Conservation (phyloP, 2,329 filamentous ascomycete species). For the Parafenestella ontariensis region DNA sequence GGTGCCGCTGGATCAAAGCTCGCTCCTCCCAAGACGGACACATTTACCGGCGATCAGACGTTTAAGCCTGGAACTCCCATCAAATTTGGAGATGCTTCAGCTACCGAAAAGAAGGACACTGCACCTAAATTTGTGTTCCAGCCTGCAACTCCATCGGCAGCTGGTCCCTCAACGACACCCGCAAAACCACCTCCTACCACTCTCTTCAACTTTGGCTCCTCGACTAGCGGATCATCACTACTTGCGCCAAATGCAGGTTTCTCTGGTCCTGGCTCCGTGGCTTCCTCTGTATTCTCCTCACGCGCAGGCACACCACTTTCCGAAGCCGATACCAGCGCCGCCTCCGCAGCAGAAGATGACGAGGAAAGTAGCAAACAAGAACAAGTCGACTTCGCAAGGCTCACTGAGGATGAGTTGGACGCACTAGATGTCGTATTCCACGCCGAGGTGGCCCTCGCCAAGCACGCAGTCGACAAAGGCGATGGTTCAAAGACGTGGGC, state of each 20-base stretch:
- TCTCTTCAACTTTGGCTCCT: slow-evolving; percentile 34
- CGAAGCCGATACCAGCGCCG: slow-evolving; percentile 41
- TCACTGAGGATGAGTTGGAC: slow-evolving; percentile 42
- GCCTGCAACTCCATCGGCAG: slow-evolving; percentile 32
- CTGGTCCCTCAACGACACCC: slow-evolving; percentile 37
- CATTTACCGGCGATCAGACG: slow-evolving; percentile 46
- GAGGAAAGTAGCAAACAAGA: slow-evolving; percentile 38
- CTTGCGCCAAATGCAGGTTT: slow-evolving; percentile 26
- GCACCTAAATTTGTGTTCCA: slow-evolving; percentile 36
- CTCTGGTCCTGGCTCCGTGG: slow-evolving; percentile 30
- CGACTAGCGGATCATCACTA: slow-evolving; percentile 23
- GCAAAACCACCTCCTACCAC: slow-evolving; percentile 31
- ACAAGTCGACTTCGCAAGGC: slow-evolving; percentile 39
- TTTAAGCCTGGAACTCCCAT: slow-evolving; percentile 46
- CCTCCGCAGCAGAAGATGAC: slow-evolving; percentile 36
- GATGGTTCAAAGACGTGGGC: slow-evolving; percentile 38
- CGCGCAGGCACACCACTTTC: slow-evolving; percentile 47
- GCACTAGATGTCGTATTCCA: slow-evolving; percentile 46
- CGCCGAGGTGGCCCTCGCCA: slow-evolving; percentile 34
- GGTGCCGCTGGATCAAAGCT: slow-evolving; percentile 34
- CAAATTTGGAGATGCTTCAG: slow-evolving; percentile 39
- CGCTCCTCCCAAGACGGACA: slow-evolving; percentile 35
- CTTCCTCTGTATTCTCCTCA: slow-evolving; percentile 42
- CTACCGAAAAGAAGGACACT: slow-evolving; percentile 30
- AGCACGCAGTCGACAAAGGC: slow-evolving; percentile 34